phyloP scores from a whole-genome alignment of 2,329 filamentous ascomycete species.

The Podosphaera leucotricha region DNA sequence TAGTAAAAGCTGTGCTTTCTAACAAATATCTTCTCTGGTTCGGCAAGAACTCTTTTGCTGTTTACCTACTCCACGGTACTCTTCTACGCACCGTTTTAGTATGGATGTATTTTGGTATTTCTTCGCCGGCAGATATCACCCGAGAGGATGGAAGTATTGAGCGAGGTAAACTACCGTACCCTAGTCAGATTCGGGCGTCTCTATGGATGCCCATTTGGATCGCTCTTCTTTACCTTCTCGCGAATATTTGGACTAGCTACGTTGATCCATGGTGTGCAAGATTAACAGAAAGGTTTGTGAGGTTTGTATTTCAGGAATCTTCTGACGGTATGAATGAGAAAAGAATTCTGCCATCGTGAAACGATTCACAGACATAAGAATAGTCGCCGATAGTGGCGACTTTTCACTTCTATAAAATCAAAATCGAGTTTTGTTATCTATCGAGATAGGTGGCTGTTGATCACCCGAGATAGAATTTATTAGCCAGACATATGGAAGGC shows the following conservation, averaged over 20 bases:
- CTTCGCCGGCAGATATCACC: slow-evolving; percentile 13
- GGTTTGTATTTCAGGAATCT: slow-evolving; percentile 11
- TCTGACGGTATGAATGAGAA: slow-evolving; percentile 5
- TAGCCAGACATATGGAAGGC: background rate
- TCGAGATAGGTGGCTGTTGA: background rate
- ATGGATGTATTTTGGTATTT: slow-evolving; percentile 32
- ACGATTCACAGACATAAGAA: background rate
- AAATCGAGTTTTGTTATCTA: background rate
- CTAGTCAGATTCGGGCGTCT: slow-evolving; percentile 18
- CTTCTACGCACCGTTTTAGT: slow-evolving; percentile 33
- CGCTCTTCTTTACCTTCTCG: slow-evolving; percentile 22
- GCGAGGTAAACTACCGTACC: slow-evolving; percentile 16
- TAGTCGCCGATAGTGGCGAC: background rate
- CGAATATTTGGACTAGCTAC: slow-evolving; percentile 27
- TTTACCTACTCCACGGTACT: slow-evolving; percentile 39
- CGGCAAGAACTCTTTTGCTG: slow-evolving; percentile 38
- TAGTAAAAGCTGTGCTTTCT: slow-evolving; percentile 27
- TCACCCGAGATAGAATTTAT: background rate
- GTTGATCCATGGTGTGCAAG: slow-evolving; percentile 28
- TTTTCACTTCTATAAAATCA: no score
- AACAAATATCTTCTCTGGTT: slow-evolving; percentile 34
- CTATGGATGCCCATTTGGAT: slow-evolving; percentile 23
- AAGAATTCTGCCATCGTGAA: slow-evolving; percentile 6
- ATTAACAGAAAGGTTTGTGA: slow-evolving; percentile 19
- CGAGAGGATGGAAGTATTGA: slow-evolving; percentile 17